Evolutionary conservation across 345 rosid species (phyloP), one percentile per base, ranked within the genome.

Genomic region (Gynandropsis gynandra): DNA sequence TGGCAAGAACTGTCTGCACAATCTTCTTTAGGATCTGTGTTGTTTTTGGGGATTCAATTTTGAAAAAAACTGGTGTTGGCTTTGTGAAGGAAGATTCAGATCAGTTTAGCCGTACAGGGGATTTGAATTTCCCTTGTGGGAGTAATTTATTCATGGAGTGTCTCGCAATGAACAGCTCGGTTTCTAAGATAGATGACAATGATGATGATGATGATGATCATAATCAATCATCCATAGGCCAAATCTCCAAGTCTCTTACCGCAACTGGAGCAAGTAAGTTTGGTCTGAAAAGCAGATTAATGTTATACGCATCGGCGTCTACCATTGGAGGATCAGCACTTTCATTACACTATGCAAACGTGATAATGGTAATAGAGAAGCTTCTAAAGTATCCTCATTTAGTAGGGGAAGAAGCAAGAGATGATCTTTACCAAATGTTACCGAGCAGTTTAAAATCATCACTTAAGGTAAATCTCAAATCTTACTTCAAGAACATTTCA

Each of bases 401-500:
- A 49, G 93, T 92, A 10, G 98, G 96, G 0, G 96, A 87, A 59
- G 96, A 87, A 67, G 95, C 98, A 9, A 75, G 98, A 67, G 95
- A 80, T 17, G 93, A 92, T 78, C 74, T 92, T 65, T 87, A 90
- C 66, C 92, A 87, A 70, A 90, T 90, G 96, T 38, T 90, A 35
- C 98, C 98, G 0, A 65, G 81, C 7, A 92, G 98, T 73, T 71
- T 92, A 54, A 79, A 87, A 66, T 58, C 73, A 53, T 72, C 72
- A 1, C 31, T 92, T 61, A 80, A 76, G 65, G 74, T 72, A 10
- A 82, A 69, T 54, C 87, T 92, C 51, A 82, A 79, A 69, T 75
- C 83, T 1, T 87, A 87, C 49, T 63, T 78, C 61, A 82, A 80
- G 75, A 77, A 82, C 66, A 58, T 92, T 67, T 95, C 89, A 0